A percentile compares a stretch with the other conserved stretches of the same genome.
Conservation (phyloP, 1,139 yeast species). For the Saccharomyces hybrid region DNA sequence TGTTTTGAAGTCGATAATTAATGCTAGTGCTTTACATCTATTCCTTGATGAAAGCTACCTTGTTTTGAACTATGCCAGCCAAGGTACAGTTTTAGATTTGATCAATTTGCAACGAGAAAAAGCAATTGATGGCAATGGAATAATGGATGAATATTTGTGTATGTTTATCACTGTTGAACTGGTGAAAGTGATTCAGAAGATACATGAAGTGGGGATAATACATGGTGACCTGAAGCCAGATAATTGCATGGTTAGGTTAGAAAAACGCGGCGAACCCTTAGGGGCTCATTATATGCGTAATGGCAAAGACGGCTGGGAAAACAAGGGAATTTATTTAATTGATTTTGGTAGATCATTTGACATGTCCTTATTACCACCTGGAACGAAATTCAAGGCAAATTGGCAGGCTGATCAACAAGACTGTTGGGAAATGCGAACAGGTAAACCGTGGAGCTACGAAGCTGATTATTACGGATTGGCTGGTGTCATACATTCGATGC, state of each 20-base stretch:
- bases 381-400: slow-evolving; percentile 48
- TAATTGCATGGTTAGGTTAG: slow-evolving; percentile 70
- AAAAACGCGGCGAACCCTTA: slow-evolving; percentile 16
- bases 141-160: slow-evolving; percentile 31
- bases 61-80: slow-evolving; percentile 57
- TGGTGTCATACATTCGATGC: slow-evolving; percentile 59
- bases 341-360: slow-evolving; percentile 86
- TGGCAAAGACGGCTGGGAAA: slow-evolving; percentile 43
- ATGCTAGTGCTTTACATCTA: slow-evolving; percentile 45
- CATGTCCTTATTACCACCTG: slow-evolving; percentile 45
- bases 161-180: slow-evolving; percentile 60
- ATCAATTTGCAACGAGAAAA: slow-evolving; percentile 42
- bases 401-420: slow-evolving; percentile 69
- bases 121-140: slow-evolving; percentile 11
- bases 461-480: slow-evolving; percentile 86
- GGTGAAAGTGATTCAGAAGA: slow-evolving; percentile 47
- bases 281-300: slow-evolving; percentile 30
- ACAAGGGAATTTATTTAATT: slow-evolving; percentile 55
- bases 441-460: slow-evolving; percentile 67
- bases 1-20: slow-evolving; percentile 39
- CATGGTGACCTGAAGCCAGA: slow-evolving; percentile 88
- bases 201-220: slow-evolving; percentile 59
- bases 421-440: slow-evolving; percentile 62
- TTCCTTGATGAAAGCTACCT: slow-evolving; percentile 71
- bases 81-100: slow-evolving; percentile 70